phyloP scores from a whole-genome alignment of 2,329 filamentous ascomycete genomes.

The Cadophora malorum region DNA sequence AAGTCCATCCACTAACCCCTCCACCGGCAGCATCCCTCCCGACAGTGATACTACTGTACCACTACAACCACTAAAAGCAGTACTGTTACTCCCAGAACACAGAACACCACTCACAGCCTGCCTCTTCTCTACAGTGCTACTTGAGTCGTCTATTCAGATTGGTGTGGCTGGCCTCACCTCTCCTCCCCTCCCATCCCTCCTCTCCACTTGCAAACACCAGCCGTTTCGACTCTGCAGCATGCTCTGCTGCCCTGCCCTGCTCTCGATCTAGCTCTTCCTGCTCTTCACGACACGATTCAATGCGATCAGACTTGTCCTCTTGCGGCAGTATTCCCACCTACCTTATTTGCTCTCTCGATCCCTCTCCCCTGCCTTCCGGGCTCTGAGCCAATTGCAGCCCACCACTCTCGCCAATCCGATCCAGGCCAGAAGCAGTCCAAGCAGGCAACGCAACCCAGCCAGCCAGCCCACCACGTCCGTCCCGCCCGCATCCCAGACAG shows the following conservation, averaged over 20 bases:
- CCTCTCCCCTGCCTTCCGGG: conserved; percentile 13
- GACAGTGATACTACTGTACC: neutral
- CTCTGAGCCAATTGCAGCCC: conserved; percentile 2
- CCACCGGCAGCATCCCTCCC: neutral
- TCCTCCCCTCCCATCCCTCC: neutral
- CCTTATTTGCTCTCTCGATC: conserved; percentile 25
- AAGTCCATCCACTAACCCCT: neutral
- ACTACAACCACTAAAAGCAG: neutral
- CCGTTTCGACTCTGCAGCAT: neutral
- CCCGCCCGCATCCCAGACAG: conserved; percentile 20
- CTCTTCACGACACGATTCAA: neutral
- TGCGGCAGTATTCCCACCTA: conserved; percentile 16
- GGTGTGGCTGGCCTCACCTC: neutral
- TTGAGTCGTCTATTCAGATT: neutral
- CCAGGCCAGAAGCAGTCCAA: neutral
- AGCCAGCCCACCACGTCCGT: neutral
- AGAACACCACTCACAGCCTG: neutral
- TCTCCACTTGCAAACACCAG: conserved; percentile 1
- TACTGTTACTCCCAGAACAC: neutral
- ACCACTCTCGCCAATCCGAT: neutral
- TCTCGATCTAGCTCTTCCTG: neutral
- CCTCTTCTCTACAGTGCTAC: neutral
- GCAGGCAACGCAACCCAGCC: neutral
- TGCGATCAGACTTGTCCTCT: conserved; percentile 8
- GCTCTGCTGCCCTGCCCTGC: neutral